phyloP scores from a whole-genome alignment of 176 grass and related monocot species.

The Dactylis glomerata region DNA sequence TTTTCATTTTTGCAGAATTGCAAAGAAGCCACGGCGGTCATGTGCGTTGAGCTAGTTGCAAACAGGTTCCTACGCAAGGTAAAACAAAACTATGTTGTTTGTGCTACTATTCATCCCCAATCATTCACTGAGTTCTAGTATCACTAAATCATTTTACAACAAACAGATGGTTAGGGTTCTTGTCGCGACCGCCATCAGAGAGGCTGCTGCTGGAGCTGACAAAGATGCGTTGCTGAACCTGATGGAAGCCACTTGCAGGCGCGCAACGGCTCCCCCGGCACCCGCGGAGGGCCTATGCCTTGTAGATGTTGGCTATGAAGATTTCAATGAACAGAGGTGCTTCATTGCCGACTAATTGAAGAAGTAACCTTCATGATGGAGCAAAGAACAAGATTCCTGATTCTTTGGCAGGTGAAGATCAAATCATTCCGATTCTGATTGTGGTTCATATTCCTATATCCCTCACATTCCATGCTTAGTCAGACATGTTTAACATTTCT shows the following conservation, averaged over 20 bases:
- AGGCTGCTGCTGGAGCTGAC: constrained; percentile 70
- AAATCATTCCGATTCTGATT: not conserved
- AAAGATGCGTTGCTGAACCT: constrained; percentile 66
- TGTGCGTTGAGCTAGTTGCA: constrained; percentile 82
- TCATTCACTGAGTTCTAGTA: not conserved
- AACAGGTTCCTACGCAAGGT: constrained; percentile 96
- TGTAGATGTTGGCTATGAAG: constrained; percentile 71
- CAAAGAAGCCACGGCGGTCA: constrained; percentile 38
- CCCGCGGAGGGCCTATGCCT: constrained; percentile 90
- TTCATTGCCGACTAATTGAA: constrained; percentile 56
- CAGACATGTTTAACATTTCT: not conserved
- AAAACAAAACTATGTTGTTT: constrained; percentile 1
- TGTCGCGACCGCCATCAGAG: constrained; percentile 79
- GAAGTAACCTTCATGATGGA: not conserved
- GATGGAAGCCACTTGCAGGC: constrained; percentile 82
- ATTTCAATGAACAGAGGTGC: constrained; percentile 59
- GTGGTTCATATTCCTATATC: not conserved
- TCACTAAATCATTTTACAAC: not conserved
- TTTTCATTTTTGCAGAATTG: constrained; percentile 26
- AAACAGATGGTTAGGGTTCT: constrained; percentile 89
- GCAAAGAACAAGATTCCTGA: not conserved
- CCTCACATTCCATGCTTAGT: not conserved
- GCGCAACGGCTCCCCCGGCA: constrained; percentile 84
- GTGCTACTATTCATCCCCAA: not conserved
- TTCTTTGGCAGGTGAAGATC: not conserved